Evolutionary conservation across 768 basidiomycete genomes (phyloP).

Genomic region (Dioszegia aurantiaca): DNA sequence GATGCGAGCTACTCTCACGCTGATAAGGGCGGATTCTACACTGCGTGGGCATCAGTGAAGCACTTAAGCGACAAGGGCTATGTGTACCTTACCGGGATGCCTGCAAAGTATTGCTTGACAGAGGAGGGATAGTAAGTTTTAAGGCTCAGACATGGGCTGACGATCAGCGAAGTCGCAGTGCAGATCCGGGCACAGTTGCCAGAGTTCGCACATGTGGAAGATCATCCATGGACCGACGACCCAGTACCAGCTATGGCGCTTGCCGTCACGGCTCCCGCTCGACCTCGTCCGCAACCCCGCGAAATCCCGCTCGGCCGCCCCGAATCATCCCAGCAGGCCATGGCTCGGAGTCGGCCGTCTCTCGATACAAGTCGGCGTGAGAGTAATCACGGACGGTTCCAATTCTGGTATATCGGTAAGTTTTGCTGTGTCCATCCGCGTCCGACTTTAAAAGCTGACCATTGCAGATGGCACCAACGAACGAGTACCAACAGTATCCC

Average conservation of each 20-base stretch:
- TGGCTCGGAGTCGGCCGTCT: background rate
- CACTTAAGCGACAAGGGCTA: conserved; percentile 41
- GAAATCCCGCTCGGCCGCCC: background rate
- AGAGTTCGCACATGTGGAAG: conserved; percentile 24
- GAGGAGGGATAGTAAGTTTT: conserved; percentile 48
- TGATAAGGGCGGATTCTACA: conserved; percentile 42
- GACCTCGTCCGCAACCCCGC: background rate
- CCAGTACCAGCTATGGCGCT: background rate
- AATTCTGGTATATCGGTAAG: conserved; percentile 50
- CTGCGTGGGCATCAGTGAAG: conserved; percentile 47
- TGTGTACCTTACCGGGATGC: conserved; percentile 44
- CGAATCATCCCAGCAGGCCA: background rate
- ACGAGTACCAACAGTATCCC: conserved; percentile 16
- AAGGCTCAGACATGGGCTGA: conserved; percentile 3
- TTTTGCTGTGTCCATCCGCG: conserved; percentile 1
- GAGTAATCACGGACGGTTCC: conserved; percentile 21
- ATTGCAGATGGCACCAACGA: background rate
- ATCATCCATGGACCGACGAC: conserved; percentile 34
- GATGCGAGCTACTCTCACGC: conserved; percentile 36
- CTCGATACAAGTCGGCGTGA: background rate
- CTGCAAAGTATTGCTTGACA: conserved; percentile 44
- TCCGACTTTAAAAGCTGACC: background rate
- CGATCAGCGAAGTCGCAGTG: conserved; percentile 34
- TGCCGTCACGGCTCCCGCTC: background rate
- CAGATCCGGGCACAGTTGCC: conserved; percentile 31